Evolutionary conservation across 2,329 filamentous ascomycete genomes (phyloP), one percentile per base, ranked within the genome.

Genomic region (Lojkania enalia): DNA sequence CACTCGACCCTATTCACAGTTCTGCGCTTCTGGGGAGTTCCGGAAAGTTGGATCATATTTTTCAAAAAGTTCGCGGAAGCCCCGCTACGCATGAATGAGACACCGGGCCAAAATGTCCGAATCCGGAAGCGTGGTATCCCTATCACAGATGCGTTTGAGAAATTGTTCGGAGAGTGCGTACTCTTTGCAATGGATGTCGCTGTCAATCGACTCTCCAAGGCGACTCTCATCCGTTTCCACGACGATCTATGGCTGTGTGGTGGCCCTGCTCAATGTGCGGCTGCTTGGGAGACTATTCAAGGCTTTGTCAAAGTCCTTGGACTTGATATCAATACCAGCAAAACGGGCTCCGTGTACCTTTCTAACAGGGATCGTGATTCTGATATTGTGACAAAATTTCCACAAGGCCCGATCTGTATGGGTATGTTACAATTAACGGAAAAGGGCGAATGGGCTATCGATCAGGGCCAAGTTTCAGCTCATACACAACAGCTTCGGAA

Each of bases 181-280:
- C 56, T 76, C 2, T 75, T 75, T 48, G 67, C 71, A 45, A 66
- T 76, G 66, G 73, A 75, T 42, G 45, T 74, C 3, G 66, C 69
- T 1, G 71, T 76, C n/a, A 73, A 73, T 44, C 62, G 68, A 15
- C 39, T 64, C 13, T 68, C 71, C 3, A 67, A 67, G 1, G 60
- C 70, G 47, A 61, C 71, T 4, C 55, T 75, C 1, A 72, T 75
- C 43, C 71, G 74, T 0, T 56, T 74, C 14, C 72, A 75, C 42
- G 74, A 77, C 48, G 74, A 77, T 39, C 55, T 76, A 6, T 77
- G 74, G 71, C 57, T 75, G 2, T 70, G 65, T 14, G 73, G 73
- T 0, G 54, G 71, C 5, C 70, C 71, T 2, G 47, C 53, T 0
- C 42, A 55, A 2, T 70, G 67, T 32, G 67, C 64, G 2, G 52